Conservation (phyloP, 2,329 filamentous ascomycete species). For the Neonectria faginata region DNA sequence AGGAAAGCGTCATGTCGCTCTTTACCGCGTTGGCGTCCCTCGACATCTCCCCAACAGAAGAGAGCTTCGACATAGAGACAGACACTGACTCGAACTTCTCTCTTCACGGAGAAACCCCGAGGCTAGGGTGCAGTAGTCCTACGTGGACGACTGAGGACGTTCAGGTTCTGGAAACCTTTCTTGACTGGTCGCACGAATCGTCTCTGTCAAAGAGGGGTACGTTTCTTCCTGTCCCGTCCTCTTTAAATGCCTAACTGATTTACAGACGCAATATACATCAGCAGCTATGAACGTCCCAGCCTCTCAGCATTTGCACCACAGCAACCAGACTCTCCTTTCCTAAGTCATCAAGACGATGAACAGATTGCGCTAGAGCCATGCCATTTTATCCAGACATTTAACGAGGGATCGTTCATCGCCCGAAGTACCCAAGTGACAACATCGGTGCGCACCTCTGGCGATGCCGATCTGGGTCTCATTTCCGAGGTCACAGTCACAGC, state of each 20-base stretch:
- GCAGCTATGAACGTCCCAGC: not conserved
- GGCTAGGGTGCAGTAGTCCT: slow-evolving; percentile 8
- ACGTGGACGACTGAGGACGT: slow-evolving; percentile 8
- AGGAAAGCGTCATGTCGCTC: slow-evolving; percentile 3
- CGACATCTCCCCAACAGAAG: not conserved
- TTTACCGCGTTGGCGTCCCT: slow-evolving; percentile 20
- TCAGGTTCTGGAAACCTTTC: not conserved
- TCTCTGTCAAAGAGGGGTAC: slow-evolving; percentile 10
- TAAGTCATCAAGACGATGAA: slow-evolving; percentile 17
- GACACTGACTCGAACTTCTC: slow-evolving; percentile 25
- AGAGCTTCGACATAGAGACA: slow-evolving; percentile 28
- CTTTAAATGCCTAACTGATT: slow-evolving; percentile 2
- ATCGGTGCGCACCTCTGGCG: slow-evolving; percentile 15
- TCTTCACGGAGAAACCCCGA: slow-evolving; percentile 9
- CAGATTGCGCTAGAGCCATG: slow-evolving; percentile 21
- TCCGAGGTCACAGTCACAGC: slow-evolving; percentile 36
- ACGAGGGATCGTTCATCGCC: slow-evolving; percentile 32
- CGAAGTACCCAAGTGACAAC: slow-evolving; percentile 36
- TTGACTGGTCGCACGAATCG: slow-evolving; percentile 16
- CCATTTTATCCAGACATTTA: slow-evolving; percentile 30
- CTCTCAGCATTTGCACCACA: slow-evolving; percentile 15
- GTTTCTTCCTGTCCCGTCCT: not conserved
- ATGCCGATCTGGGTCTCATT: slow-evolving; percentile 20
- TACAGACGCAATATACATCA: slow-evolving; percentile 1
- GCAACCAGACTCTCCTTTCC: not conserved